phyloP scores from a whole-genome alignment of 306 rosid genomes.

The Elaeagnus macrophylla region DNA sequence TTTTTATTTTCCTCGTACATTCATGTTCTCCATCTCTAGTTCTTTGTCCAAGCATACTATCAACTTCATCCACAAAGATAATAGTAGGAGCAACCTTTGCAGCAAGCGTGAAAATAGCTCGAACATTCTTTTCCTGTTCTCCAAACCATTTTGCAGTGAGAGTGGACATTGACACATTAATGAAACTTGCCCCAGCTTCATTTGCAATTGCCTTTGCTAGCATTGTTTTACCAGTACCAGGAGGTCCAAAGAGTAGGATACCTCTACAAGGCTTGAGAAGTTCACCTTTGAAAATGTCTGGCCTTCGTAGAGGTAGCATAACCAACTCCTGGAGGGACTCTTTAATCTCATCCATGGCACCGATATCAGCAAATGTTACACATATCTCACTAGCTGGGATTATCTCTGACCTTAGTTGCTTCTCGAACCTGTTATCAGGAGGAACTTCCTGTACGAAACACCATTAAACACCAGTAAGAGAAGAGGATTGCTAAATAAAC shows the following conservation, averaged over 20 bases:
- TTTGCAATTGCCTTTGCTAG: constrained; percentile 78
- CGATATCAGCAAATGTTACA: constrained; percentile 71
- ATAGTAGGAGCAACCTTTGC: constrained; percentile 78
- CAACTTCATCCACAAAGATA: constrained; percentile 77
- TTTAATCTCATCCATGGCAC: constrained; percentile 61
- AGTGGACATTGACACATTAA: constrained; percentile 73
- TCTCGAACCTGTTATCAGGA: constrained; percentile 75
- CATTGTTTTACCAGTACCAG: constrained; percentile 86
- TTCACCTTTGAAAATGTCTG: constrained; percentile 66
- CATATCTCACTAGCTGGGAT: constrained; percentile 78
- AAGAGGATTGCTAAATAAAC: constrained; percentile 2
- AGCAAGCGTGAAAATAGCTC: constrained; percentile 69
- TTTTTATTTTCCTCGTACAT: constrained; percentile 68
- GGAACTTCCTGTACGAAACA: constrained; percentile 48
- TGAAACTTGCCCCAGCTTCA: constrained; percentile 81
- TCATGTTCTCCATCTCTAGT: constrained; percentile 70
- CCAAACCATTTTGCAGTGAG: constrained; percentile 72
- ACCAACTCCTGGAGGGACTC: constrained; percentile 77
- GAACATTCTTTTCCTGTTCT: constrained; percentile 65
- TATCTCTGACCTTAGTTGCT: constrained; percentile 66
- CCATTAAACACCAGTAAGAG: constrained; percentile 3
- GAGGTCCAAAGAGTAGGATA: constrained; percentile 76
- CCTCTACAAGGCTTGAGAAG: constrained; percentile 77
- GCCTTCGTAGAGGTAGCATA: constrained; percentile 82
- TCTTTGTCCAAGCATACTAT: constrained; percentile 78